Percentiles rank a stretch among this genome's conserved stretches.
phyloP scores from a whole-genome alignment of 345 rosid genomes.

The Eucalyptus caleyi region DNA sequence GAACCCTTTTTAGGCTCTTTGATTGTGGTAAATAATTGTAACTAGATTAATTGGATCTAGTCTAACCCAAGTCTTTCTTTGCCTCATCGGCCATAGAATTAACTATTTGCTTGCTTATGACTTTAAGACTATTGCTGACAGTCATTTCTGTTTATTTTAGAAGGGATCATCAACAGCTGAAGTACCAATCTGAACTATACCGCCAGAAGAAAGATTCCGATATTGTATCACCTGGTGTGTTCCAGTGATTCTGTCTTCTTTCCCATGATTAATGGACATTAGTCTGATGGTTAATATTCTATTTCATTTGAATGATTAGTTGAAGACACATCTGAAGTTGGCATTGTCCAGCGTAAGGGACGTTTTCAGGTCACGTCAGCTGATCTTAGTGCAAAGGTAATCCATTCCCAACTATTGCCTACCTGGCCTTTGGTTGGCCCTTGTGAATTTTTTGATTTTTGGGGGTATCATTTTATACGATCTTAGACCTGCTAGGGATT shows the following conservation, averaged over 20 bases:
- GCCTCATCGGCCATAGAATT: not conserved
- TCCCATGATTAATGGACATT: not conserved
- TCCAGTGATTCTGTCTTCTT: not conserved
- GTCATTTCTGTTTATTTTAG: not conserved
- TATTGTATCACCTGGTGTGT: conserved; percentile 41
- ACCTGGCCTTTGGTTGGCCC: not conserved
- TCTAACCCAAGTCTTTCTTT: not conserved
- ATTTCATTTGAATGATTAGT: conserved; percentile 10
- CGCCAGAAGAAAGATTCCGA: conserved; percentile 58
- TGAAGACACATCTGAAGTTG: conserved; percentile 73
- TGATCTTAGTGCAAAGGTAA: conserved; percentile 86
- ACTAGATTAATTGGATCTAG: not conserved
- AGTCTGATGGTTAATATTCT: not conserved
- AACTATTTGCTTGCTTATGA: not conserved
- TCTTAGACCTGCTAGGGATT: not conserved
- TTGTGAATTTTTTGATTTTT: not conserved
- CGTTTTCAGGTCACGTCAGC: conserved; percentile 85
- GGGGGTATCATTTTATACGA: not conserved
- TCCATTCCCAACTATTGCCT: not conserved
- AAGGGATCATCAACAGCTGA: conserved; percentile 61
- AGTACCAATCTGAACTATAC: conserved; percentile 38
- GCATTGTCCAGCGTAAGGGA: conserved; percentile 74
- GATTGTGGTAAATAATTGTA: not conserved
- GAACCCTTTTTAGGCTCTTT: not conserved
- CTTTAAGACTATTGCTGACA: conserved; percentile 1